A percentile compares a stretch with the other conserved stretches of the same genome.
Evolutionary conservation across 2,329 filamentous ascomycete species (phyloP).

Genomic region (Colletotrichum spinosum): DNA sequence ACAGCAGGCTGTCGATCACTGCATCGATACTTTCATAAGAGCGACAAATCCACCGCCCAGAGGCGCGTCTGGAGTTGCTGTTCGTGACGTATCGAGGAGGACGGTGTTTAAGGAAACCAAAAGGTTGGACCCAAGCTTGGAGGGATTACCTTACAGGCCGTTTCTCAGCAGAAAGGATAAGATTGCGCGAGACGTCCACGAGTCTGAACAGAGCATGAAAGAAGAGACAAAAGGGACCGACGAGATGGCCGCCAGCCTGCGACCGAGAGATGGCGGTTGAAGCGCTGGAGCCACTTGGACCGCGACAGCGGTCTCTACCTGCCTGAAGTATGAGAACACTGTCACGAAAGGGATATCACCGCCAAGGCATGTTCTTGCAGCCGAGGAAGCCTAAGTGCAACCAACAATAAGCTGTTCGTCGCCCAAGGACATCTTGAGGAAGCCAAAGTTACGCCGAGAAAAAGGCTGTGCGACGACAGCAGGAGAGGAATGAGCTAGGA

Average conservation of each 20-base stretch:
- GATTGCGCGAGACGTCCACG: background rate
- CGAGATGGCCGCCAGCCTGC: background rate
- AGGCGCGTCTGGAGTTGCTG: background rate
- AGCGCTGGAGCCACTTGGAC: too few species aligned
- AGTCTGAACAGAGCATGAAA: background rate
- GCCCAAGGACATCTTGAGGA: background rate
- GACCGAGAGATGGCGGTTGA: background rate
- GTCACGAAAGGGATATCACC: too few species aligned
- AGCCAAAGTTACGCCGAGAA: background rate
- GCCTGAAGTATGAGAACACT: too few species aligned
- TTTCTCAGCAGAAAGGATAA: constrained; percentile 11
- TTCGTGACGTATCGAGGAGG: constrained; percentile 2
- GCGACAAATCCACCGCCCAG: background rate
- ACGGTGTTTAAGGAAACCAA: constrained; percentile 1
- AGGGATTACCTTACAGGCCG: constrained; percentile 5
- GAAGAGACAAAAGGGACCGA: background rate
- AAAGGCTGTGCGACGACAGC: too few species aligned
- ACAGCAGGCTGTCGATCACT: constrained; percentile 7
- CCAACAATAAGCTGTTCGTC: background rate
- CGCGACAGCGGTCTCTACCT: too few species aligned
- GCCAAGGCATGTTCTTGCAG: too few species aligned
- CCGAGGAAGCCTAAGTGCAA: too few species aligned
- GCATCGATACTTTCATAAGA: background rate
- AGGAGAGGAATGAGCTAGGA: too few species aligned
- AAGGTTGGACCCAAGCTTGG: constrained; percentile 3